These are phyloP conservation scores for Polytrichum formosum DNA, from an alignment of 225 moss, liverwort and hornwort genomes.

Conservation along the genomic window DNA sequence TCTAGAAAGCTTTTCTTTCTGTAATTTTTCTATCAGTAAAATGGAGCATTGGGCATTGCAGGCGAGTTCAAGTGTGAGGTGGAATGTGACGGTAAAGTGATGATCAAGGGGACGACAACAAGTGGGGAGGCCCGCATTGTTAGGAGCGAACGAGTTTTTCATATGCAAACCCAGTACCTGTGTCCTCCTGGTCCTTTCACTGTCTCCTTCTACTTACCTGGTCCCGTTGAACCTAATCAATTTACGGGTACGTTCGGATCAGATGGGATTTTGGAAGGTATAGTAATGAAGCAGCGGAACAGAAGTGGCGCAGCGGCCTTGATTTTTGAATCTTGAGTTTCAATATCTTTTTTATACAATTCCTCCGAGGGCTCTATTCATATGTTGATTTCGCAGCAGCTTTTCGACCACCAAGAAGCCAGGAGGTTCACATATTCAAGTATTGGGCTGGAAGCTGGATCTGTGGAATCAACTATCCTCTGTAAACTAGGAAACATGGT, in stretches of 20 bases:
- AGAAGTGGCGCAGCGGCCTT: constrained; percentile 59
- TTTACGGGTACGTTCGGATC: constrained; percentile 71
- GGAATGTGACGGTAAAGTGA: constrained; percentile 94
- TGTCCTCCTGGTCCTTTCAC: constrained; percentile 61
- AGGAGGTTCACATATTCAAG: too few species aligned
- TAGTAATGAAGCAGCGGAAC: constrained; percentile 61
- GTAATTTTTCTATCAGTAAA: too few species aligned
- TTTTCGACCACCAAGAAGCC: too few species aligned
- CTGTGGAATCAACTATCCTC: too few species aligned
- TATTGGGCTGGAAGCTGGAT: too few species aligned
- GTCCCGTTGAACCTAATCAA: constrained; percentile 67
- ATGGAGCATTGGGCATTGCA: constrained; percentile 20
- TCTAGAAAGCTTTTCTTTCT: too few species aligned
- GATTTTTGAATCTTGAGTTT: constrained; percentile 51
- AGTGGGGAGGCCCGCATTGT: constrained; percentile 79
- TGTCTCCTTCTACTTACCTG: constrained; percentile 62
- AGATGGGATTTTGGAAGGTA: constrained; percentile 66
- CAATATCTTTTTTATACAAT: constrained; percentile 8
- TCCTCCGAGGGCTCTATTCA: too few species aligned
- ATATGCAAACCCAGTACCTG: constrained; percentile 63
- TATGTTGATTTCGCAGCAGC: too few species aligned
- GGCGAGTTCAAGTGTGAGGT: constrained; percentile 97
- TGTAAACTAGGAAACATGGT: too few species aligned
- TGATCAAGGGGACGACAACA: constrained; percentile 91
- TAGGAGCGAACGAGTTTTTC: constrained; percentile 65